Conservation (phyloP, 23 red algal species). For the Gracilariopsis chorda region DNA sequence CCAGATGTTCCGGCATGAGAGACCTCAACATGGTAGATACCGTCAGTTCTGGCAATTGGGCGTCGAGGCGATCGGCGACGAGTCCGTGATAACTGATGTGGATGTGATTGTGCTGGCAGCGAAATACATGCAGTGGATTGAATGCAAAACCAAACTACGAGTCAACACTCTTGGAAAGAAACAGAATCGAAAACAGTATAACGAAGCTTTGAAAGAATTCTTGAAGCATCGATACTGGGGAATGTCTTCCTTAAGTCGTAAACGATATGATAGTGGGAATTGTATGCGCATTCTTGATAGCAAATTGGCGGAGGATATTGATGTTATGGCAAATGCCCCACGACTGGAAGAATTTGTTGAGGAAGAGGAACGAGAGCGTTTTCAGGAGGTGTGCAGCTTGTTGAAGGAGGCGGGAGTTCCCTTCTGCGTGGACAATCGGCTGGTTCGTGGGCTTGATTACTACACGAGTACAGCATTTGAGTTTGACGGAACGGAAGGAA, state of each 20-base stretch:
- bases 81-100: conserved; percentile 27
- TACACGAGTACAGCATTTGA: conserved; percentile 73
- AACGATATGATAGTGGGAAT: conserved; percentile 46
- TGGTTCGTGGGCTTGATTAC: conserved; percentile 66
- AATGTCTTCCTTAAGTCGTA: conserved; percentile 16
- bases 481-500: conserved; percentile 40
- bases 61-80: conserved; percentile 40
- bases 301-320: conserved; percentile 29
- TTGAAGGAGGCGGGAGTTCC: conserved; percentile 21
- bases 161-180: conserved; percentile 53
- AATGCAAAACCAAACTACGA: neutral
- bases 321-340: conserved; percentile 25
- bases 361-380: conserved; percentile 7
- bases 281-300: conserved; percentile 60
- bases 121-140: neutral
- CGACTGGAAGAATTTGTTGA: conserved; percentile 30
- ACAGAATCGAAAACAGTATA: conserved; percentile 11
- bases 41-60: conserved; percentile 70
- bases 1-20: conserved; percentile 66
- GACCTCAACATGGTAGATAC: conserved; percentile 37
- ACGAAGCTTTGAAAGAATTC: conserved; percentile 16
- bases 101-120: conserved; percentile 35
- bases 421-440: conserved; percentile 36
- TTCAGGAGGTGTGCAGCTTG: conserved; percentile 13
- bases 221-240: conserved; percentile 20